These are phyloP conservation scores for Hypoxylon sp. DNA, from an alignment of 2,329 filamentous ascomycete species.

Conservation along the genomic window DNA sequence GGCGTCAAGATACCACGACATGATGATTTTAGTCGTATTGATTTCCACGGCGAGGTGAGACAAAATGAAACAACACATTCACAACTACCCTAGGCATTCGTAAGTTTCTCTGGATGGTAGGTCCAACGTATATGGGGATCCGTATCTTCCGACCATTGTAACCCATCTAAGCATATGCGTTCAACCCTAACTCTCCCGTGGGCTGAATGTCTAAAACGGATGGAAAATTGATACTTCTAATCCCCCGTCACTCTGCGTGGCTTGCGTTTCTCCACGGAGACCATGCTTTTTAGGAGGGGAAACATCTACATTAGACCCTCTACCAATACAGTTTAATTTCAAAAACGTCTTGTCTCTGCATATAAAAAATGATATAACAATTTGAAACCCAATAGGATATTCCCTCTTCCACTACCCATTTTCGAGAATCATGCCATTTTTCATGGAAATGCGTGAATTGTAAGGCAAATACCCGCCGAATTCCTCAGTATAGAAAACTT, in stretches of 20 bases:
- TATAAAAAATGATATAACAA: neutral
- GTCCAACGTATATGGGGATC: slow-evolving; percentile 5
- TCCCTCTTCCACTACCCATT: neutral
- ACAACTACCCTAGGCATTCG: neutral
- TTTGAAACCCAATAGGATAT: neutral
- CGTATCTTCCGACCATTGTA: slow-evolving; percentile 18
- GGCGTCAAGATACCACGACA: slow-evolving; percentile 37
- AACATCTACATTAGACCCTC: slow-evolving; percentile 52
- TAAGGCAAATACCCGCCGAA: neutral
- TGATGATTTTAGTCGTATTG: slow-evolving; percentile 17
- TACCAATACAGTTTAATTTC: slow-evolving; percentile 9
- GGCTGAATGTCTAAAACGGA: slow-evolving; percentile 68
- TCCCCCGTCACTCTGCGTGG: slow-evolving; percentile 68
- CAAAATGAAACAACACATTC: slow-evolving; percentile 8
- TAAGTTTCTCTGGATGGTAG: slow-evolving; percentile 12
- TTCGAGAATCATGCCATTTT: neutral
- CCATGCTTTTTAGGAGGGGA: slow-evolving; percentile 64
- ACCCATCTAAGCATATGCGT: slow-evolving; percentile 69
- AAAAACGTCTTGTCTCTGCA: neutral
- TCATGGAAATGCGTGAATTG: neutral
- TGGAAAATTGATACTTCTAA: slow-evolving; percentile 63
- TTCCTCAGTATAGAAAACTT: neutral
- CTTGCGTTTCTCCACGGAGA: slow-evolving; percentile 64
- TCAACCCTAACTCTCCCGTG: slow-evolving; percentile 65
- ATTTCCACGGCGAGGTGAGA: slow-evolving; percentile 45